Base-by-base conservation (phyloP, 805 yeast genomes). In the Kregervanrija pseudodelftensis region DNA sequence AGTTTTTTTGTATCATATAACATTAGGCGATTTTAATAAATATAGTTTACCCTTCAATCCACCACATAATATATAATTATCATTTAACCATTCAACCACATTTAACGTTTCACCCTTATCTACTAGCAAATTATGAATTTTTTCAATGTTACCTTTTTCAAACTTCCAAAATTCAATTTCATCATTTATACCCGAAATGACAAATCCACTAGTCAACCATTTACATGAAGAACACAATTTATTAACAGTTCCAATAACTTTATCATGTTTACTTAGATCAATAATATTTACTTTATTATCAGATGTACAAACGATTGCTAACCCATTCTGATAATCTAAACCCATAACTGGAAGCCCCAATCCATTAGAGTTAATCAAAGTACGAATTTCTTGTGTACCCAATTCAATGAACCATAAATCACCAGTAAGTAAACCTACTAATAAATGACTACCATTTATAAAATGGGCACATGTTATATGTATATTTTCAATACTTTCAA, bases 381-480 rank as follows among this genome's bases (percentile, higher is more conserved):
- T 32, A 13, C 8, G 36, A 13, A 28, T 39, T 15, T 43, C 36
- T 8, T 33, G 33, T 8, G 36, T 36, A 5, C 43, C 46, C 28
- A 43, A 30, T 22, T 43, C 40, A 8, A 39, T 32, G 3, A 39
- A n/a, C 14, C 31, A 41, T 2, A 54, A 37, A 22, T 55, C 48
- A 10, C 63, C 61, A 0, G 52, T 48, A 2, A 58, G 44, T n/a
- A 56, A 44, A 2, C 61, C 63, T 5, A 59, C 13, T 2, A 56
- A 33, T 12, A 58, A 42, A 16, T 52, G 49, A 36, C 52, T 52
- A 13, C 49, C 39, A 32, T 51, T 49, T 15, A 60, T 46, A 35
- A 49, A 47, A 17, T 51, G 34, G 2, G 58, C 51, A 1, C 60
- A 52, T 16, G 57, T 45, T 11, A 46, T 50, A 31, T 37, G 47